These are phyloP conservation scores for Tetrahymena malaccensis DNA, from an alignment of 73 alveolate species.

Conservation along the genomic window DNA sequence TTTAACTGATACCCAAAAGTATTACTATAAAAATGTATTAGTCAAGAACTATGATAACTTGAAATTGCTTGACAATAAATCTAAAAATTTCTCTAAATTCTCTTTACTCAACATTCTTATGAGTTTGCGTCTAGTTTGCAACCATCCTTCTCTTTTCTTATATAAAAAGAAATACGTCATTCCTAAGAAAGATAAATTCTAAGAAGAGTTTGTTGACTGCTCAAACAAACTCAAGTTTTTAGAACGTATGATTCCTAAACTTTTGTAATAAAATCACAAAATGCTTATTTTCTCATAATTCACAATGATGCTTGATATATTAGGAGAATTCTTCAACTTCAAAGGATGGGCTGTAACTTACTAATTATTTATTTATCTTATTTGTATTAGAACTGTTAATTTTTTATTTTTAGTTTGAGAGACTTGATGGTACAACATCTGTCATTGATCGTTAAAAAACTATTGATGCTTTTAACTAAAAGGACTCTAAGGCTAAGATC, in stretches of 20 bases:
- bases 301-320: slow-evolving; percentile 93
- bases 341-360: slow-evolving; percentile 8
- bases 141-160: slow-evolving; percentile 93
- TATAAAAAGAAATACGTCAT: slow-evolving; percentile 69
- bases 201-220: slow-evolving; percentile 80
- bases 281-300: slow-evolving; percentile 94
- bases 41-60: slow-evolving; percentile 78
- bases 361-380: not conserved
- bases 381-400: not conserved
- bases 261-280: slow-evolving; percentile 74
- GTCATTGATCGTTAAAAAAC: slow-evolving; percentile 28
- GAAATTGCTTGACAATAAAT: slow-evolving; percentile 40
- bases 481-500: slow-evolving; percentile 10
- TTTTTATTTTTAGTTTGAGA: not conserved
- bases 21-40: slow-evolving; percentile 75
- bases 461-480: slow-evolving; percentile 17
- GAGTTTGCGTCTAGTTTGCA: slow-evolving; percentile 94
- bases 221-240: slow-evolving; percentile 87
- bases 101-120: slow-evolving; percentile 56
- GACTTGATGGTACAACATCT: slow-evolving; percentile 36
- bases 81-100: slow-evolving; percentile 12
- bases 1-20: slow-evolving; percentile 75
- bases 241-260: slow-evolving; percentile 85
- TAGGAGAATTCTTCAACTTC: slow-evolving; percentile 43
- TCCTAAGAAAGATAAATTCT: slow-evolving; percentile 77